These are phyloP conservation scores for Alternaria sp. DNA, from an alignment of 2,329 filamentous ascomycete genomes.

Conservation along the genomic window DNA sequence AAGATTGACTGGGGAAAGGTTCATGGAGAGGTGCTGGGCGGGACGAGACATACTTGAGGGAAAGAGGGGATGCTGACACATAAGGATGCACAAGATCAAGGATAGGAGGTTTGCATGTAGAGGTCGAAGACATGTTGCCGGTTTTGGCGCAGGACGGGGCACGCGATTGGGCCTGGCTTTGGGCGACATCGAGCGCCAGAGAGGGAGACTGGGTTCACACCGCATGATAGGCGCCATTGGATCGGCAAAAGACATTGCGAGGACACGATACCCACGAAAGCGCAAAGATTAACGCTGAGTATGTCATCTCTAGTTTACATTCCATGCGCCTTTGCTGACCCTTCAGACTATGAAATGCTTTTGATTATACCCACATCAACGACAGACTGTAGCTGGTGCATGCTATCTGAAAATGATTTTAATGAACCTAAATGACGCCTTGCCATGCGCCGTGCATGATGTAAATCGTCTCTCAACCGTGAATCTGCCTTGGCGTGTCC, in stretches of 20 bases:
- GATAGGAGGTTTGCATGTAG: no score
- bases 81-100: no score
- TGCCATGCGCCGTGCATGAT: background rate
- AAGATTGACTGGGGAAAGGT: constrained; percentile 95
- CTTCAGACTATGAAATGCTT: constrained; percentile 19
- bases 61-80: background rate
- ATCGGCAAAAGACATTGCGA: constrained; percentile 6
- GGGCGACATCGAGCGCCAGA: background rate
- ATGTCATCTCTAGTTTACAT: constrained; percentile 22
- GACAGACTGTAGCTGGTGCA: background rate
- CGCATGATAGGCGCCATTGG: background rate
- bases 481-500: background rate
- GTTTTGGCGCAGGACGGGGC: no score
- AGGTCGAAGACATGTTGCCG: no score
- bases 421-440: background rate
- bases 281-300: constrained; percentile 27
- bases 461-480: background rate
- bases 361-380: background rate
- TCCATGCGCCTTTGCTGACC: constrained; percentile 24
- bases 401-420: background rate
- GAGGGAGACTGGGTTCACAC: background rate
- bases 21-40: constrained; percentile 81
- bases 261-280: constrained; percentile 30
- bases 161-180: background rate
- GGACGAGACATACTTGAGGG: constrained; percentile 73